A percentile compares a stretch with the other conserved stretches of the same genome.
Evolutionary conservation across 495 filamentous ascomycete species (phyloP).

Genomic region (Aspergillus homomorphus): DNA sequence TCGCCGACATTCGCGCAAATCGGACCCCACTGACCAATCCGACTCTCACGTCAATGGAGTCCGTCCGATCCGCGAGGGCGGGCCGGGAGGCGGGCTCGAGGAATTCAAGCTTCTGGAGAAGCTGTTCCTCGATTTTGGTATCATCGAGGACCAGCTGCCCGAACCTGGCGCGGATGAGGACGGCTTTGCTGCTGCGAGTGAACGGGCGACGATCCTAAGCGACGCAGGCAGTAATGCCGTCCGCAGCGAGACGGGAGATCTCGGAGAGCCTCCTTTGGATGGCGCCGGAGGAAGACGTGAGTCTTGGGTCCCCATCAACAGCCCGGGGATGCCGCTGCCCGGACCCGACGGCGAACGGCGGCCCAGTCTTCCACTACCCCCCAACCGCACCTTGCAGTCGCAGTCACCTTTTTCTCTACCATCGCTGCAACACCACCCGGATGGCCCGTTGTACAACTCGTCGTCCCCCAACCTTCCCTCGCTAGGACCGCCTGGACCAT

Average conservation of each 20-base stretch:
- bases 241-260: constrained; percentile 41
- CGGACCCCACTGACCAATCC: constrained; percentile 29
- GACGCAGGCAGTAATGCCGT: constrained; percentile 43
- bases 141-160: constrained; percentile 45
- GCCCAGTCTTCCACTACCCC: constrained; percentile 43
- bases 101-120: constrained; percentile 65
- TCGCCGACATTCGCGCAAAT: constrained; percentile 45
- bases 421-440: constrained; percentile 43
- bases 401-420: constrained; percentile 43
- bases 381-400: constrained; percentile 35
- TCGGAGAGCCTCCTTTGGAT: constrained; percentile 31
- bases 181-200: constrained; percentile 22
- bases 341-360: constrained; percentile 41
- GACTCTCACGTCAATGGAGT: constrained; percentile 39
- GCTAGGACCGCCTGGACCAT: constrained; percentile 21
- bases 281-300: constrained; percentile 40
- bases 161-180: constrained; percentile 35
- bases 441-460: constrained; percentile 34
- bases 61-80: constrained; percentile 49
- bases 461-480: constrained; percentile 40
- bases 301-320: constrained; percentile 47
- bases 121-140: constrained; percentile 56
- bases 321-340: constrained; percentile 36
- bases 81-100: constrained; percentile 61
- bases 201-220: constrained; percentile 37